Conservation (phyloP, 495 filamentous ascomycete genomes). For the Aspergillus sparsus region DNA sequence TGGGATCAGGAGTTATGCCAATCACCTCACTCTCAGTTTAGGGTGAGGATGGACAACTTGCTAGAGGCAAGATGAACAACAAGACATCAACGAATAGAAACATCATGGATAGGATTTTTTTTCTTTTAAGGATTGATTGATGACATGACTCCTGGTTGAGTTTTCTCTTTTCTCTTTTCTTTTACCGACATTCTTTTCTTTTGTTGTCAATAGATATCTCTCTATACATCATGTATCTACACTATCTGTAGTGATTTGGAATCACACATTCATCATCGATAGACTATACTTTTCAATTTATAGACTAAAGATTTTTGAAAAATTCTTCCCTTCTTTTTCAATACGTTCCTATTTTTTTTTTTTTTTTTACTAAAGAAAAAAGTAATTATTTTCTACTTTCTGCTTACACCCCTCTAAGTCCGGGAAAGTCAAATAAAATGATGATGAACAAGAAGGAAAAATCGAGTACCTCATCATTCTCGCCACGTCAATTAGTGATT, state of each 20-base stretch:
- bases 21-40: background rate
- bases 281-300: conserved; percentile 3
- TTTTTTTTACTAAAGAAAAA: background rate
- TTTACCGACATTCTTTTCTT: conserved; percentile 1
- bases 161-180: background rate
- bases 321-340: background rate
- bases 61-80: background rate
- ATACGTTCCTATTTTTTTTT: background rate
- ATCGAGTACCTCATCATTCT: too few species aligned
- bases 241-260: conserved; percentile 15
- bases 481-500: too few species aligned
- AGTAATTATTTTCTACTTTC: too few species aligned
- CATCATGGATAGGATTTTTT: background rate
- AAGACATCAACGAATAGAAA: background rate
- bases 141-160: conserved; percentile 6
- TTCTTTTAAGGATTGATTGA: background rate
- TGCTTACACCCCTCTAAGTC: too few species aligned
- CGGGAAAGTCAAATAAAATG: too few species aligned
- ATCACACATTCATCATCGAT: conserved; percentile 10
- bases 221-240: conserved; percentile 2
- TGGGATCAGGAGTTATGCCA: conserved; percentile 4
- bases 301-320: background rate
- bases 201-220: background rate
- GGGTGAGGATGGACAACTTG: background rate
- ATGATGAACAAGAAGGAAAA: too few species aligned